Conservation (phyloP, 257 asterid genomes). For the Thymus mandschuricus region DNA sequence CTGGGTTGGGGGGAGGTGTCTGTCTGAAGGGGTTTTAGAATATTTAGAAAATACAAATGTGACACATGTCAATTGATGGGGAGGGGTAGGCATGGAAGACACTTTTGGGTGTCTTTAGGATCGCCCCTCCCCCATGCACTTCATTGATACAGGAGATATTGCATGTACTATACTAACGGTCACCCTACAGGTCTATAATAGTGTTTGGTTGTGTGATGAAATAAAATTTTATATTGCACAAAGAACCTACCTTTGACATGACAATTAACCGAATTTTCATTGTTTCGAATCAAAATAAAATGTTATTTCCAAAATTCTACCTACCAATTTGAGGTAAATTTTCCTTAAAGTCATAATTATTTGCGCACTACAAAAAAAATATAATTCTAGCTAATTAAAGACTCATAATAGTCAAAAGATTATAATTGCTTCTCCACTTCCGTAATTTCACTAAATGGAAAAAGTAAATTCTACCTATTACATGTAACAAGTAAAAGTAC, state of each 20-base stretch:
- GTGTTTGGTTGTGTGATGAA: not conserved
- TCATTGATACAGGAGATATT: no score
- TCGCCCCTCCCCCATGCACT: no score
- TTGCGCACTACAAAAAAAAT: not conserved
- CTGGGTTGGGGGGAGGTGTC: no score
- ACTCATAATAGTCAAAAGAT: not conserved
- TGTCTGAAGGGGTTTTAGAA: no score
- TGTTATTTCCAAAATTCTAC: no score
- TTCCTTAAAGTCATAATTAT: not conserved
- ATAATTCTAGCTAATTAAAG: not conserved
- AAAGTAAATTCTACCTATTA: not conserved
- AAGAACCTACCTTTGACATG: conserved; percentile 33
- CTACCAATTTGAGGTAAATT: not conserved
- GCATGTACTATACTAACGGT: not conserved
- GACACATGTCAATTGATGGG: no score
- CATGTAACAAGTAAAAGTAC: not conserved
- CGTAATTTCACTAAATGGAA: not conserved
- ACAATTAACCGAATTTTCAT: conserved; percentile 38
- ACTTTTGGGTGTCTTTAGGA: no score
- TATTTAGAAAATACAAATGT: no score
- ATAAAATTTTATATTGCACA: not conserved
- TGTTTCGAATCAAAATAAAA: conserved; percentile 12
- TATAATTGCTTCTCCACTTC: conserved; percentile 17
- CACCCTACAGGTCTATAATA: not conserved
- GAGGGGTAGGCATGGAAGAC: no score